These are phyloP conservation scores for Chlorencoelia australis DNA, from an alignment of 2,329 filamentous ascomycete genomes.

Conservation along the genomic window DNA sequence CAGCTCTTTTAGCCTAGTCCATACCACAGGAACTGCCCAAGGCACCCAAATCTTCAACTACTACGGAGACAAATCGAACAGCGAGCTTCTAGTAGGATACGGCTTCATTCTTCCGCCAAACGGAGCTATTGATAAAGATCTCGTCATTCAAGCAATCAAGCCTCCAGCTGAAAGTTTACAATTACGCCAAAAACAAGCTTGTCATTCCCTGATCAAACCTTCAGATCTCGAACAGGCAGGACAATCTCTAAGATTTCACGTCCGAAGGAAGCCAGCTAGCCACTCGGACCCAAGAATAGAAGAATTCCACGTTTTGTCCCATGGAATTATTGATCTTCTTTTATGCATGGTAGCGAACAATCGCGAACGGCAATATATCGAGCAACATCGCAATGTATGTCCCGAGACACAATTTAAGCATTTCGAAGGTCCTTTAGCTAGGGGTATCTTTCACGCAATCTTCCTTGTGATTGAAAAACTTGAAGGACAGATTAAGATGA, in stretches of 20 bases:
- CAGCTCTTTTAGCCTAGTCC: conserved; percentile 34
- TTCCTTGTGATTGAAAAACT: conserved; percentile 15
- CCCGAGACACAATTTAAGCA: conserved; percentile 9
- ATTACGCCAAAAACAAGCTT: conserved; percentile 18
- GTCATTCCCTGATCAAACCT: conserved; percentile 11
- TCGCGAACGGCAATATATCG: conserved; percentile 13
- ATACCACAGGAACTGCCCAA: conserved; percentile 34
- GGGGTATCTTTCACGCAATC: conserved; percentile 12
- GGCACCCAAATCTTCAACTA: conserved; percentile 56
- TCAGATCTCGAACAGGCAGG: conserved; percentile 4
- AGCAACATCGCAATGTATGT: conserved; percentile 3
- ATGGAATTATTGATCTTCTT: conserved; percentile 21
- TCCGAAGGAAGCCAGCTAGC: too few species aligned
- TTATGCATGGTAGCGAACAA: conserved; percentile 21
- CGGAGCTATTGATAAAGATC: conserved; percentile 26
- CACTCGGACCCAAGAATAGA: conserved; percentile 1
- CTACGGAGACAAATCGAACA: conserved; percentile 68
- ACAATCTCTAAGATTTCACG: too few species aligned
- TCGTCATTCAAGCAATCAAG: conserved; percentile 20
- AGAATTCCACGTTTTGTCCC: conserved; percentile 13
- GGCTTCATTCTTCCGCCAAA: conserved; percentile 47
- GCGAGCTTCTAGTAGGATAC: conserved; percentile 55
- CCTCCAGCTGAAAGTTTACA: conserved; percentile 9
- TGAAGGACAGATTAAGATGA: conserved; percentile 10
- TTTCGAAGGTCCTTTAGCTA: conserved; percentile 12